These are phyloP conservation scores for Lagerstroemia fauriei DNA, from an alignment of 441 rosid genomes.

Conservation along the genomic window DNA sequence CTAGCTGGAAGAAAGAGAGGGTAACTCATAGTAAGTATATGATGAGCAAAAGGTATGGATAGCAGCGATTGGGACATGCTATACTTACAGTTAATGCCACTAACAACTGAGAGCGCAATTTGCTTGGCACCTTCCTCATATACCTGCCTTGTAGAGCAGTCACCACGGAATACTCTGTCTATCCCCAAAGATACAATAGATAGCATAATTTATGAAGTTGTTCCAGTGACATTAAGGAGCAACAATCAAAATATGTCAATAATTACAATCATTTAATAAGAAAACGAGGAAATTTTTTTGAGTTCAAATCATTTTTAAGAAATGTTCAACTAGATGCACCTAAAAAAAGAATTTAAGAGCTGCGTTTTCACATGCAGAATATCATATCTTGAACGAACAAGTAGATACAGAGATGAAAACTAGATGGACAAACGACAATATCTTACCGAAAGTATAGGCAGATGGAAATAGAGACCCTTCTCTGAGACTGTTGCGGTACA, in stretches of 20 bases:
- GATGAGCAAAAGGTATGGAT: neutral
- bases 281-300: no score
- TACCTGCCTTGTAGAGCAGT: slow-evolving; percentile 58
- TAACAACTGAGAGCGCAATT: slow-evolving; percentile 73
- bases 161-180: slow-evolving; percentile 76
- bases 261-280: neutral
- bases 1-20: slow-evolving; percentile 61
- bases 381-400: neutral
- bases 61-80: neutral
- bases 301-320: neutral
- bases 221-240: slow-evolving; percentile 23
- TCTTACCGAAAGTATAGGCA: slow-evolving; percentile 77
- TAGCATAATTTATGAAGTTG: slow-evolving; percentile 19
- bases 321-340: neutral
- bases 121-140: slow-evolving; percentile 79
- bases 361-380: neutral
- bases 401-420: neutral
- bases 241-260: slow-evolving; percentile 4
- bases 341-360: no score
- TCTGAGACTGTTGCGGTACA: slow-evolving; percentile 64
- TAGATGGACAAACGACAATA: neutral
- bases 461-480: slow-evolving; percentile 86
- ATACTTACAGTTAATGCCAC: slow-evolving; percentile 77
- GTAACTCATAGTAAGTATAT: neutral
- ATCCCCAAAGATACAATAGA: neutral